These are phyloP conservation scores for Dalbergia cochinchinensis DNA, from an alignment of 306 rosid species.

Conservation along the genomic window DNA sequence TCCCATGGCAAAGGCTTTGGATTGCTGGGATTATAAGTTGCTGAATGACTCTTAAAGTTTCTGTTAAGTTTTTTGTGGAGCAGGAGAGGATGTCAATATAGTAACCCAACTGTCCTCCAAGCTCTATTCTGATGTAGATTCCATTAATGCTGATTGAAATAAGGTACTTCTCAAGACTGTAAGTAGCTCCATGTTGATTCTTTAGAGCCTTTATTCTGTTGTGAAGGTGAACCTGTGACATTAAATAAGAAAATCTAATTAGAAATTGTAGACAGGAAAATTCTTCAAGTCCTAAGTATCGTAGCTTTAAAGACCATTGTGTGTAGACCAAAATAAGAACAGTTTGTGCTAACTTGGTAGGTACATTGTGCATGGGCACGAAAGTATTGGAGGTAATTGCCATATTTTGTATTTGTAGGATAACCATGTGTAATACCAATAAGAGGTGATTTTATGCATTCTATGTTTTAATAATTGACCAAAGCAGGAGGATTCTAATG, in stretches of 20 bases:
- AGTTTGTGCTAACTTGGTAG: neutral
- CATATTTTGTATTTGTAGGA: neutral
- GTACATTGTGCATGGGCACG: neutral
- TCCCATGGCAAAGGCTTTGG: constrained; percentile 82
- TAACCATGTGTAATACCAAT: neutral
- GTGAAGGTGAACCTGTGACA: constrained; percentile 84
- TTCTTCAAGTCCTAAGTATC: neutral
- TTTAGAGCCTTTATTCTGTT: constrained; percentile 74
- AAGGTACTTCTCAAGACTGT: constrained; percentile 87
- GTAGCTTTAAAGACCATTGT: neutral
- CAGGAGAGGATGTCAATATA: constrained; percentile 80
- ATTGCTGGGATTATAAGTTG: constrained; percentile 85
- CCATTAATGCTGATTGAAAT: constrained; percentile 85
- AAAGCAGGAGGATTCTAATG: constrained; percentile 13
- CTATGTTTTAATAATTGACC: neutral
- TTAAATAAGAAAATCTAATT: constrained; percentile 39
- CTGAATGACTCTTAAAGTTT: constrained; percentile 78
- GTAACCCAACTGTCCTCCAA: constrained; percentile 88
- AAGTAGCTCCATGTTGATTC: constrained; percentile 91
- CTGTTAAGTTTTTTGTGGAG: constrained; percentile 86
- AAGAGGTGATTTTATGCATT: constrained; percentile 1
- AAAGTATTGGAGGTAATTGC: neutral
- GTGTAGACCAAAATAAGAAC: neutral
- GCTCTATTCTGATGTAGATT: constrained; percentile 86
- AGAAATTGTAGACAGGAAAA: constrained; percentile 17